Percentiles rank a stretch among this genome's conserved stretches.
These are phyloP conservation scores for Polygonum maritimum DNA, from an alignment of 148 eudicot species.

Conservation along the genomic window DNA sequence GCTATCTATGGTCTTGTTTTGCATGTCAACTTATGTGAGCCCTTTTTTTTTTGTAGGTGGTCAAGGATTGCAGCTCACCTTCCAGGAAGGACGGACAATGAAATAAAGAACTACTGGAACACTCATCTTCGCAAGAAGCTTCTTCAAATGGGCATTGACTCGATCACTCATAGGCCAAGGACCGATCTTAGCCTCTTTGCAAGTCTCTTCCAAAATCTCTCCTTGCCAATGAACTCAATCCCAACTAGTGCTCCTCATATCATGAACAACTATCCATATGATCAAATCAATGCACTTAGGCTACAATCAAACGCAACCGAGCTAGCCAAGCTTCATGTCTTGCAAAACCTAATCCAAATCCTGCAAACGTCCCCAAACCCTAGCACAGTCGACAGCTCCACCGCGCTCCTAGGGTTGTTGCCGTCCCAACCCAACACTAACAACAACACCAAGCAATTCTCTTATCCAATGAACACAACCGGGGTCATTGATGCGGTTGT, in stretches of 20 bases:
- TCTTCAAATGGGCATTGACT: conserved; percentile 44
- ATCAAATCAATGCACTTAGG: conserved; percentile 22
- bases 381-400: not conserved
- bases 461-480: not conserved
- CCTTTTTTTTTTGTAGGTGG: conserved; percentile 27
- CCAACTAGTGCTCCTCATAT: conserved; percentile 16
- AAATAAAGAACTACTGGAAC: conserved; percentile 64
- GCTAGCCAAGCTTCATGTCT: conserved; percentile 46
- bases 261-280: conserved; percentile 20
- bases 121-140: conserved; percentile 53
- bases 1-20: not conserved
- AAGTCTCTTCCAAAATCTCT: conserved; percentile 37
- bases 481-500: not conserved
- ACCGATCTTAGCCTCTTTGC: conserved; percentile 30
- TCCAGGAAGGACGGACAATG: conserved; percentile 62
- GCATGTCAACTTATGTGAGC: too few relatives aligned
- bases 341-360: conserved; percentile 42
- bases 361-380: conserved; percentile 17
- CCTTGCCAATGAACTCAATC: conserved; percentile 15
- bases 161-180: conserved; percentile 44
- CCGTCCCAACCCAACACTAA: not conserved
- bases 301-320: conserved; percentile 17
- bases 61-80: conserved; percentile 52
- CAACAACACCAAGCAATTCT: not conserved
- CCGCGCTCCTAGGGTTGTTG: not conserved